Evolutionary conservation across 805 yeast genomes (phyloP).

Genomic region (Candida xiaguanensis): DNA sequence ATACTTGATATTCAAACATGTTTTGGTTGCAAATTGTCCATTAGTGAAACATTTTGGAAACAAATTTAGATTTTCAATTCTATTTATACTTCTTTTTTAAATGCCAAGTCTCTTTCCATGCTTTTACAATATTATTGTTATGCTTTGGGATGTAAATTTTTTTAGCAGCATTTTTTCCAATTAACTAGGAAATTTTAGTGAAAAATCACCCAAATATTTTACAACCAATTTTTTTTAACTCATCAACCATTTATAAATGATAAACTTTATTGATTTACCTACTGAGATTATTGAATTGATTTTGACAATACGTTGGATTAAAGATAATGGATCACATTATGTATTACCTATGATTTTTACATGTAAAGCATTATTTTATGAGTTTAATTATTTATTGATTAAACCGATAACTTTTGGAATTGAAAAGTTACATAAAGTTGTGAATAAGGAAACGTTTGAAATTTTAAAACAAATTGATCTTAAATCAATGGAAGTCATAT

Average conservation of each 20-base stretch:
- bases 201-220: not conserved
- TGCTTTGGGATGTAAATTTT: not conserved
- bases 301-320: slow-evolving; percentile 2
- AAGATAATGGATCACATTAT: slow-evolving; percentile 2
- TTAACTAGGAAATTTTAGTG: not conserved
- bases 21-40: slow-evolving; percentile 1
- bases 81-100: too few species aligned
- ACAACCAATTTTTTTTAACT: not conserved
- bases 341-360: slow-evolving; percentile 6
- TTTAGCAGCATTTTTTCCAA: slow-evolving; percentile 2
- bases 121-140: too few species aligned
- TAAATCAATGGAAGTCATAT: not conserved
- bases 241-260: too few species aligned
- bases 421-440: not conserved
- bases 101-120: too few species aligned
- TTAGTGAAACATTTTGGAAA: too few species aligned
- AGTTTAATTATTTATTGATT: not conserved
- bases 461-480: not conserved
- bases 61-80: too few species aligned
- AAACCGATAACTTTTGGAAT: slow-evolving; percentile 1
- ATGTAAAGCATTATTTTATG: not conserved
- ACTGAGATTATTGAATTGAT: not conserved
- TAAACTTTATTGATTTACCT: slow-evolving; percentile 3
- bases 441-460: slow-evolving; percentile 1
- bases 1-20: not conserved